A percentile compares a stretch with the other conserved stretches of the same genome.
phyloP scores from a whole-genome alignment of 768 basidiomycete genomes.

The Pleurotus ostreatus region DNA sequence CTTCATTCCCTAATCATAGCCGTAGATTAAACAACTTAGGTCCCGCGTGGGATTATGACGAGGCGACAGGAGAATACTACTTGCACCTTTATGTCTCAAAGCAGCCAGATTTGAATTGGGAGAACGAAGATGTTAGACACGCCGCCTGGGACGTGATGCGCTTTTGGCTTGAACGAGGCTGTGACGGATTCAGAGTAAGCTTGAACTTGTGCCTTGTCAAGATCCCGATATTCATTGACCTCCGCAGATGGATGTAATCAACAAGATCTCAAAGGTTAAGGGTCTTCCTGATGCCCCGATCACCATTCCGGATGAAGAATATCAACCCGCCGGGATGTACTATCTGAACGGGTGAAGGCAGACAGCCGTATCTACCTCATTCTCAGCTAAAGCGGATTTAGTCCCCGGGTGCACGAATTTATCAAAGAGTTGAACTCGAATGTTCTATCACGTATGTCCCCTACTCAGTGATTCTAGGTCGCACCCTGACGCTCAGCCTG shows the following conservation, averaged over 20 bases:
- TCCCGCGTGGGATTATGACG: slow-evolving; percentile 71
- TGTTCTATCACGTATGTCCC: slow-evolving; percentile 62
- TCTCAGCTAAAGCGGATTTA: slow-evolving; percentile 16
- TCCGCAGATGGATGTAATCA: slow-evolving; percentile 77
- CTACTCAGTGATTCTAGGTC: too few relatives aligned
- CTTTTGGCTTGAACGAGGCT: slow-evolving; percentile 73
- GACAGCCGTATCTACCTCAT: too few relatives aligned
- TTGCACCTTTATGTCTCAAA: slow-evolving; percentile 63
- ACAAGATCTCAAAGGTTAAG: slow-evolving; percentile 58
- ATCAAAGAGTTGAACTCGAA: slow-evolving; percentile 61
- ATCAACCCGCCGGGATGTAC: slow-evolving; percentile 49
- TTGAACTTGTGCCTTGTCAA: too few relatives aligned
- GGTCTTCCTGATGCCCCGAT: slow-evolving; percentile 68
- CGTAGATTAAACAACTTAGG: too few relatives aligned
- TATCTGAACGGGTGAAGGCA: slow-evolving; percentile 70
- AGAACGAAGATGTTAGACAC: slow-evolving; percentile 55
- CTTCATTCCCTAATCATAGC: too few relatives aligned
- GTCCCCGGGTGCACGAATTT: slow-evolving; percentile 65
- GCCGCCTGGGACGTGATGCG: slow-evolving; percentile 62
- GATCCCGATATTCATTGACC: too few relatives aligned
- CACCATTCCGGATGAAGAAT: slow-evolving; percentile 41
- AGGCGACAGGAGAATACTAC: slow-evolving; percentile 63
- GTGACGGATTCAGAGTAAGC: slow-evolving; percentile 71
- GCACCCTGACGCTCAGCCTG: too few relatives aligned
- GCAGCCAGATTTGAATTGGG: slow-evolving; percentile 80